Evolutionary conservation across 129 eudicot species (phyloP).

Genomic region (Deinandra increscens): DNA sequence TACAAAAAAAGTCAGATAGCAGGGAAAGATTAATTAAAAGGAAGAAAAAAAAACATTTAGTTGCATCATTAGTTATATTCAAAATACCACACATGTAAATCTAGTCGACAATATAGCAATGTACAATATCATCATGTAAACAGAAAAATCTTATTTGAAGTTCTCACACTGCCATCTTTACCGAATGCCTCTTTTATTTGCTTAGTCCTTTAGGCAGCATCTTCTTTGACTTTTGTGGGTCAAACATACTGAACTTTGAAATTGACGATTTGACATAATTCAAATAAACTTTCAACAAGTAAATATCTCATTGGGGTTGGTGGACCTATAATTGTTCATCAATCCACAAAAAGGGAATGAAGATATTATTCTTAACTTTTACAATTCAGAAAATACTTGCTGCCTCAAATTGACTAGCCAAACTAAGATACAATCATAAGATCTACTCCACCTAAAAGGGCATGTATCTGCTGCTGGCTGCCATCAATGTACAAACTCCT

Average conservation of each 20-base stretch:
- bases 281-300: neutral
- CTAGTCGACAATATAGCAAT: neutral
- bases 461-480: no score
- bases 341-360: no score
- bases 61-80: neutral
- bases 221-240: neutral
- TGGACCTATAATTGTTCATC: neutral
- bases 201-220: neutral
- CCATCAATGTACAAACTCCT: no score
- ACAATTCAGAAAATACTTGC: no score
- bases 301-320: neutral
- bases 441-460: no score
- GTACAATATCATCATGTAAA: neutral
- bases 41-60: neutral
- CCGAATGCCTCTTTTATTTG: neutral
- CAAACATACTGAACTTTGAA: constrained; percentile 4
- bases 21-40: no score
- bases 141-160: no score
- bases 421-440: no score
- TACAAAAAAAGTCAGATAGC: no score
- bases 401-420: no score
- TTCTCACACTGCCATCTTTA: no score
- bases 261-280: neutral
- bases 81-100: neutral
- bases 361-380: no score